Conservation (phyloP, 108 stramenopile species). For the Chaetoceros tenuissimus region DNA sequence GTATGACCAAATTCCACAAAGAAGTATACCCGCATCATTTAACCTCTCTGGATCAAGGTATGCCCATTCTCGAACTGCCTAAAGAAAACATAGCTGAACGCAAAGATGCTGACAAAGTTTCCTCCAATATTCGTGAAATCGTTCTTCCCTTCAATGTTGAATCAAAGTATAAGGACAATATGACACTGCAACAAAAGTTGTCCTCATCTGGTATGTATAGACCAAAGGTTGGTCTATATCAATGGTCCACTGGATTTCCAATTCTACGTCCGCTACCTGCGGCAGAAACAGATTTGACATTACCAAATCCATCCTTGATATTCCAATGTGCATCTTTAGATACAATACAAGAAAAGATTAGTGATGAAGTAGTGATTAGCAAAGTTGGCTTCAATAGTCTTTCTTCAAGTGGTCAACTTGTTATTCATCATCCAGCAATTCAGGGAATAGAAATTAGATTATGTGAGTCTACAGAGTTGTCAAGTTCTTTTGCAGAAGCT, state of each 20-base stretch:
- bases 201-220: neutral
- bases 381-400: conserved; percentile 53
- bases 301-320: conserved; percentile 62
- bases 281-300: conserved; percentile 45
- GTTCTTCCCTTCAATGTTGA: conserved; percentile 9
- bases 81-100: neutral
- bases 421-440: conserved; percentile 47
- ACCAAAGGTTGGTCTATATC: conserved; percentile 14
- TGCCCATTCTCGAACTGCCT: conserved; percentile 6
- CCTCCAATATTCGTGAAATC: conserved; percentile 7
- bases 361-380: conserved; percentile 16
- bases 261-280: conserved; percentile 63
- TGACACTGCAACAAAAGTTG: neutral
- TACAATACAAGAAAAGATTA: conserved; percentile 5
- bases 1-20: neutral
- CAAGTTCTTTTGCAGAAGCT: conserved; percentile 67
- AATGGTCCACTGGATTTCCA: neutral
- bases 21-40: neutral
- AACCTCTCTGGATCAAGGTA: neutral
- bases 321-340: conserved; percentile 36
- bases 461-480: conserved; percentile 23
- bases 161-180: neutral
- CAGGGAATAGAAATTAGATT: conserved; percentile 60
- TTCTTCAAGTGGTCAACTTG: conserved; percentile 41
- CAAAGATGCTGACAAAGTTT: neutral